phyloP scores from a whole-genome alignment of 116 monocot species.

The Zostera marina region DNA sequence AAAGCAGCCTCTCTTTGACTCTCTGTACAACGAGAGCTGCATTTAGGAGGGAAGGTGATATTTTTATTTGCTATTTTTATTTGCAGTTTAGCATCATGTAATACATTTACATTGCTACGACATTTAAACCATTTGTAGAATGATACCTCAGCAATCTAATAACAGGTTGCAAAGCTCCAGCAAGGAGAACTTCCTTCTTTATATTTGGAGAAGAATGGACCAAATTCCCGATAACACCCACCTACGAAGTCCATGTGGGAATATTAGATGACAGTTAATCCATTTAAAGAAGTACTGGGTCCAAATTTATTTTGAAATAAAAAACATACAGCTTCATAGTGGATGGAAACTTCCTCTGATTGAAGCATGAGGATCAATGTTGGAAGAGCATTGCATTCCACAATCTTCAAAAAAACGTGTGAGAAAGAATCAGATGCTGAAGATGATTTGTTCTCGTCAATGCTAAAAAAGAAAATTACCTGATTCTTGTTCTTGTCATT shows the following conservation, averaged over 20 bases:
- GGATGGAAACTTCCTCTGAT: constrained; percentile 79
- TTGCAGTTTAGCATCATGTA: too few species aligned
- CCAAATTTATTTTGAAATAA: not conserved
- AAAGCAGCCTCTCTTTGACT: constrained; percentile 98
- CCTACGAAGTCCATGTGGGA: constrained; percentile 21
- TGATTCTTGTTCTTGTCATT: constrained; percentile 97
- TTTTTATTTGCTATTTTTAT: too few species aligned
- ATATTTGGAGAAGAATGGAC: constrained; percentile 99
- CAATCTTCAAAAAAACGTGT: constrained; percentile 38
- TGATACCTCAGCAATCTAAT: constrained; percentile 80
- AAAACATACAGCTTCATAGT: constrained; percentile 85
- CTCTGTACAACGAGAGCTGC: constrained; percentile 86
- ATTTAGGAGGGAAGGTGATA: not conserved
- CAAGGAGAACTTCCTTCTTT: constrained; percentile 93
- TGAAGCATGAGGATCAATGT: constrained; percentile 89
- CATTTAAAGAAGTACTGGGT: too few species aligned
- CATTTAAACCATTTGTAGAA: too few species aligned
- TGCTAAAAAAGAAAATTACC: constrained; percentile 22
- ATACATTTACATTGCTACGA: too few species aligned
- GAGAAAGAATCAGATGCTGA: not conserved
- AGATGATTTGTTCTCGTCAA: not conserved
- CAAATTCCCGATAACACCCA: constrained; percentile 97
- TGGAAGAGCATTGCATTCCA: constrained; percentile 90
- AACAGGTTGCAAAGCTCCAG: constrained; percentile 92
- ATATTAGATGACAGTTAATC: not conserved